These are phyloP conservation scores for Guillardia theta DNA, from an alignment of 78 protist species.

Conservation along the genomic window DNA sequence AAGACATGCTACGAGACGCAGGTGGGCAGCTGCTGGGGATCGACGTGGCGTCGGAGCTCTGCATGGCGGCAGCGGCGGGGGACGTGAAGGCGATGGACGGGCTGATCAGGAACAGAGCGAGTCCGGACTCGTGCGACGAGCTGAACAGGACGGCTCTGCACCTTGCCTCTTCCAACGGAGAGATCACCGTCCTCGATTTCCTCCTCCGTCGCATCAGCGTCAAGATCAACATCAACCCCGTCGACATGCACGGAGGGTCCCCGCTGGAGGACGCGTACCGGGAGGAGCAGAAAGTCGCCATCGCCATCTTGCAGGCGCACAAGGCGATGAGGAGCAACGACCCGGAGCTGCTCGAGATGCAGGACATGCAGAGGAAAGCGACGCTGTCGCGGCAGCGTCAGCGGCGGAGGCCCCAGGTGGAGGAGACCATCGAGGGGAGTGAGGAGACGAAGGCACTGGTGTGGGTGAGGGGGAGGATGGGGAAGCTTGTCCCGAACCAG, in stretches of 20 bases:
- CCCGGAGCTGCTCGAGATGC: neutral
- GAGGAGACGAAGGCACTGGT: neutral
- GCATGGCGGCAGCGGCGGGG: neutral
- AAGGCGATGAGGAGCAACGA: neutral
- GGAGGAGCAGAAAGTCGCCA: neutral
- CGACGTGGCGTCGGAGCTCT: neutral
- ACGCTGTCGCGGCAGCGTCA: neutral
- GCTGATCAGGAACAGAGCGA: neutral
- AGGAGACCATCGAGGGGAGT: neutral
- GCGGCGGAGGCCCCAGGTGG: neutral
- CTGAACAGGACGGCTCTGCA: conserved; percentile 72
- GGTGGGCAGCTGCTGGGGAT: neutral
- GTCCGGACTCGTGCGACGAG: conserved; percentile 53
- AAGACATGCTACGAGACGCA: neutral
- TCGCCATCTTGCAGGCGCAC: neutral
- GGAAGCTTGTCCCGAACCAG: too few species aligned
- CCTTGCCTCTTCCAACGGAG: conserved; percentile 72
- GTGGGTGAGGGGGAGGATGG: too few species aligned
- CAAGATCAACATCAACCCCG: neutral
- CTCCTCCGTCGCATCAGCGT: neutral
- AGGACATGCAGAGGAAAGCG: neutral
- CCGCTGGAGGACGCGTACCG: conserved; percentile 4
- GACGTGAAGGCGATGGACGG: neutral
- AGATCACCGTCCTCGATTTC: conserved; percentile 43
- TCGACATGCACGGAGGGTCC: neutral